phyloP scores from a whole-genome alignment of 495 filamentous ascomycete genomes.

The Aspergillus affinis region DNA sequence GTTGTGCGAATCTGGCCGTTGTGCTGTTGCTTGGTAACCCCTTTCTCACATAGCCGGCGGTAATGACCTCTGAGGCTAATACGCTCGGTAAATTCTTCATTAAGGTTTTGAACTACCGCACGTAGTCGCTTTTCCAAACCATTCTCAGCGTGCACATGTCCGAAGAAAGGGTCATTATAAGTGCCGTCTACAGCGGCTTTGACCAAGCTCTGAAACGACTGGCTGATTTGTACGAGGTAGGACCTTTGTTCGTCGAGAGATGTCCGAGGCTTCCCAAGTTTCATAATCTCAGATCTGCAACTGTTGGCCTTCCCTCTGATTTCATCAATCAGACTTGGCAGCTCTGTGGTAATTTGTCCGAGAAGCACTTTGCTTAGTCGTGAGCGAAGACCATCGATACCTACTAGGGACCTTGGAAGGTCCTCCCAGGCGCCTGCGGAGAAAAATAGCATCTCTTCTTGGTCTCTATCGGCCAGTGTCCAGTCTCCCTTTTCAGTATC shows the following conservation, averaged over 20 bases:
- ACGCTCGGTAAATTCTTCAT: constrained; percentile 48
- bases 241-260: constrained; percentile 48
- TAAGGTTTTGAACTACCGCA: constrained; percentile 58
- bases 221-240: constrained; percentile 53
- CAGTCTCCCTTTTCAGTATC: constrained; percentile 40
- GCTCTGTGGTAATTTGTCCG: constrained; percentile 52
- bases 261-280: constrained; percentile 53
- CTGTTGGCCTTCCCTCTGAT: no score
- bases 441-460: constrained; percentile 42
- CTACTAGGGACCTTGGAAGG: constrained; percentile 36
- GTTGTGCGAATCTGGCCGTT: no score
- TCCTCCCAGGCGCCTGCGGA: constrained; percentile 46
- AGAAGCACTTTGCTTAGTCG: constrained; percentile 58
- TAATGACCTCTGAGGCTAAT: constrained; percentile 28
- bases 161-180: constrained; percentile 59
- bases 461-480: constrained; percentile 34
- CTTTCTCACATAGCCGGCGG: no score
- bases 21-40: no score
- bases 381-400: constrained; percentile 49
- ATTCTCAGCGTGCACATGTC: constrained; percentile 30
- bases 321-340: constrained; percentile 58
- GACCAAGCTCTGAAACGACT: constrained; percentile 49
- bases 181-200: constrained; percentile 53
- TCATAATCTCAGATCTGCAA: constrained; percentile 32
- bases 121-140: constrained; percentile 56